A percentile compares a stretch with the other conserved stretches of the same genome.
phyloP scores from a whole-genome alignment of 2,329 filamentous ascomycete genomes.

The Penicillium sp. region DNA sequence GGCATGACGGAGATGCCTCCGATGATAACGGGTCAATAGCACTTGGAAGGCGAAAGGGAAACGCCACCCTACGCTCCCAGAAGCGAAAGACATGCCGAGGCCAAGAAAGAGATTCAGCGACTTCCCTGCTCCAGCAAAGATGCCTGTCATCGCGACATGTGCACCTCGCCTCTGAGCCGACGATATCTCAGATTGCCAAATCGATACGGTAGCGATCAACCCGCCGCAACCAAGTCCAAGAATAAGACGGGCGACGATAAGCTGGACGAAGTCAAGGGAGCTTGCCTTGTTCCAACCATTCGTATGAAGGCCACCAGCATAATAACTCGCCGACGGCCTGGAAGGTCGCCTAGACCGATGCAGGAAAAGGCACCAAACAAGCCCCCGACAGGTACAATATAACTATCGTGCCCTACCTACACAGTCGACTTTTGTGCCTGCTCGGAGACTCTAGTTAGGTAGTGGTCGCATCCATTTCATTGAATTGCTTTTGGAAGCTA shows the following conservation, averaged over 20 bases:
- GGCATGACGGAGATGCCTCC: conserved; percentile 11
- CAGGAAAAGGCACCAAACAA: conserved; percentile 16
- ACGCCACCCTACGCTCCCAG: conserved; percentile 15
- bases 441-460: conserved; percentile 3
- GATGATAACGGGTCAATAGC: conserved; percentile 9
- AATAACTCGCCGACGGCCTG: conserved; percentile 16
- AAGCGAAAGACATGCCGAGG: conserved; percentile 16
- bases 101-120: conserved; percentile 14
- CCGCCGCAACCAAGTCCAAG: conserved; percentile 16
- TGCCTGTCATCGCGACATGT: conserved; percentile 10
- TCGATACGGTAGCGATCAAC: conserved; percentile 13
- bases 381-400: conserved; percentile 17
- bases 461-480: conserved; percentile 10
- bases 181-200: conserved; percentile 21
- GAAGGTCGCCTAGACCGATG: conserved; percentile 13
- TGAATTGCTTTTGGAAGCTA: conserved; percentile 16
- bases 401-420: conserved; percentile 16
- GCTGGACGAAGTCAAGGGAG: conserved; percentile 12
- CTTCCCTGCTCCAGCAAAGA: conserved; percentile 9
- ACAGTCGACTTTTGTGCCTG: conserved; percentile 10
- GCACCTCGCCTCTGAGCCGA: conserved; percentile 13
- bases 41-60: conserved; percentile 16
- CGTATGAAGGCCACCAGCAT: conserved; percentile 7
- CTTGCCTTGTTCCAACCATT: conserved; percentile 14
- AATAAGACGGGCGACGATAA: conserved; percentile 13